phyloP scores from a whole-genome alignment of 2,329 filamentous ascomycete genomes.

The Spiromastix sp. region DNA sequence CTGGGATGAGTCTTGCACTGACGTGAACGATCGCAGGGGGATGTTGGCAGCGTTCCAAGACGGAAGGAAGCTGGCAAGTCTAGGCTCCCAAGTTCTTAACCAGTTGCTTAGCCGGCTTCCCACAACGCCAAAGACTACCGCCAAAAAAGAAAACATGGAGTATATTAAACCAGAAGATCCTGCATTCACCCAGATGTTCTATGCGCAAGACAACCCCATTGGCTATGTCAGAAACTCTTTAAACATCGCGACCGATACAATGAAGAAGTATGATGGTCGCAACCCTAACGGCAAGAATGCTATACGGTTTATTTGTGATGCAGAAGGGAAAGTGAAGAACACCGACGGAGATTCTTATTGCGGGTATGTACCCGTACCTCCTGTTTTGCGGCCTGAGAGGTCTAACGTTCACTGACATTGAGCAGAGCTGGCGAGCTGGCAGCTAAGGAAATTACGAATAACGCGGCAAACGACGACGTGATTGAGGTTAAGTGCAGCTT shows the following conservation, averaged over 20 bases:
- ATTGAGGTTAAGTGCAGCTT: conserved; percentile 5
- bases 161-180: conserved; percentile 5
- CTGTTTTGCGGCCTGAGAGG: too few relatives aligned
- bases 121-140: neutral
- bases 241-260: conserved; percentile 1
- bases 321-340: neutral
- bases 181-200: conserved; percentile 8
- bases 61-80: too few relatives aligned
- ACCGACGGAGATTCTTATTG: neutral
- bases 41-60: too few relatives aligned
- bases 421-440: conserved; percentile 3
- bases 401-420: too few relatives aligned
- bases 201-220: conserved; percentile 5
- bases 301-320: conserved; percentile 6
- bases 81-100: conserved; percentile 1
- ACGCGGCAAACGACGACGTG: neutral
- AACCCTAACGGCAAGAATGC: conserved; percentile 1
- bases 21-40: too few relatives aligned
- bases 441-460: conserved; percentile 4
- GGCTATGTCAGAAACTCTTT: conserved; percentile 4
- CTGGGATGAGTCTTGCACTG: conserved; percentile 8
- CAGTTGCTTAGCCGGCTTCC: neutral
- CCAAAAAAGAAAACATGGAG: conserved; percentile 3
- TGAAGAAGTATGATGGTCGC: conserved; percentile 3
- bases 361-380: too few relatives aligned